Percentiles rank a stretch among this genome's conserved stretches.
phyloP scores from a whole-genome alignment of 1,139 yeast genomes.

The Debaryomyces sp. region DNA sequence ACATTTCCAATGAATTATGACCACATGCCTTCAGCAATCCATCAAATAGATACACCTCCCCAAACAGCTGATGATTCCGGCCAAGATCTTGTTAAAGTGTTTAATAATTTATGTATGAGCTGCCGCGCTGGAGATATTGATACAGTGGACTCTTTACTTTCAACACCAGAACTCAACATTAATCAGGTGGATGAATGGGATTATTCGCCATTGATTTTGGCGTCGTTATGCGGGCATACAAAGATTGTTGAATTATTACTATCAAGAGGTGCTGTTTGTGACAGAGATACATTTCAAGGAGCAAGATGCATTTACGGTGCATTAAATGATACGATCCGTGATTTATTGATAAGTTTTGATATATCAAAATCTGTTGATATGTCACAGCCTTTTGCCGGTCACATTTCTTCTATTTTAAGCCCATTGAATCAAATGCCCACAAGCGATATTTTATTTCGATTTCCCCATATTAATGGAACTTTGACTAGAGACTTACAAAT shows the following conservation, averaged over 20 bases:
- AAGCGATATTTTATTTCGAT: slow-evolving; percentile 41
- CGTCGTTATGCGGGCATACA: slow-evolving; percentile 76
- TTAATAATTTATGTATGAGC: slow-evolving; percentile 58
- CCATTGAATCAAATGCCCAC: slow-evolving; percentile 29
- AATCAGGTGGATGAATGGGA: slow-evolving; percentile 74
- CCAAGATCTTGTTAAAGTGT: slow-evolving; percentile 19
- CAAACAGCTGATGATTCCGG: neutral
- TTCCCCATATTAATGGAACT: slow-evolving; percentile 23
- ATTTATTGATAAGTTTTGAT: slow-evolving; percentile 60
- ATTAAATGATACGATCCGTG: slow-evolving; percentile 63
- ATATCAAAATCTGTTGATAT: slow-evolving; percentile 69
- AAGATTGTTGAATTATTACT: slow-evolving; percentile 60
- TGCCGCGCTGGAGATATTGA: slow-evolving; percentile 72
- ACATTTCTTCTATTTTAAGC: slow-evolving; percentile 54
- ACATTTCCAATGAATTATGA: slow-evolving; percentile 10
- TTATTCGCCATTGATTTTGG: slow-evolving; percentile 71
- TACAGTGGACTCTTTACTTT: slow-evolving; percentile 57
- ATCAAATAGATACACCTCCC: slow-evolving; percentile 1
- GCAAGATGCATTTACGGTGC: slow-evolving; percentile 83
- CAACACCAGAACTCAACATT: slow-evolving; percentile 55
- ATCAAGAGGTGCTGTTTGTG: slow-evolving; percentile 71
- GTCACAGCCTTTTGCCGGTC: slow-evolving; percentile 76
- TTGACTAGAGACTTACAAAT: slow-evolving; percentile 15
- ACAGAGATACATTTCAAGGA: slow-evolving; percentile 79
- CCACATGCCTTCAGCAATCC: slow-evolving; percentile 9